Conservation (phyloP, 495 filamentous ascomycete genomes). For the Penicillium cosmopolitanum region DNA sequence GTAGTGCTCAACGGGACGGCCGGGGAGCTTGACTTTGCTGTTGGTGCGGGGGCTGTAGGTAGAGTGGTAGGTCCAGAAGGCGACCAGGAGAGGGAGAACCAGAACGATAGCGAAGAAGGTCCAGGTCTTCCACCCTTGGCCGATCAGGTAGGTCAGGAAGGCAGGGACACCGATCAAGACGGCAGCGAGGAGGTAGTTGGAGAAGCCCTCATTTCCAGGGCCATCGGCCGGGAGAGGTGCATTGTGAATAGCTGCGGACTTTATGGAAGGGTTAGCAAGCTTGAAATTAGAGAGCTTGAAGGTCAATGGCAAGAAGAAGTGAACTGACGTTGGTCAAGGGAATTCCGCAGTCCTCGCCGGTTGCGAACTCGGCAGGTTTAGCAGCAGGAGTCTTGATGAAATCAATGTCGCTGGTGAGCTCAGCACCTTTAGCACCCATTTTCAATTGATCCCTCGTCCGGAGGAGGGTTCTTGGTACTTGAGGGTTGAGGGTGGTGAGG, state of each 20-base stretch:
- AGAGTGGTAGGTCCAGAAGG: conserved; percentile 72
- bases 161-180: conserved; percentile 63
- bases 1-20: conserved; percentile 65
- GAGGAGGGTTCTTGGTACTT: not conserved
- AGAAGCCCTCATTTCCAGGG: conserved; percentile 70
- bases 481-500: not conserved
- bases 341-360: conserved; percentile 72
- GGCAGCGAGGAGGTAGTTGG: conserved; percentile 62
- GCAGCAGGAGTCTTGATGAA: conserved; percentile 79
- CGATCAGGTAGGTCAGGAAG: conserved; percentile 68
- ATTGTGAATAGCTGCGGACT: conserved; percentile 82
- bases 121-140: conserved; percentile 71
- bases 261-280: conserved; percentile 28
- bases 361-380: conserved; percentile 57
- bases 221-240: conserved; percentile 79
- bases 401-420: conserved; percentile 58
- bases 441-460: conserved; percentile 8
- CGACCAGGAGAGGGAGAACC: conserved; percentile 66
- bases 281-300: conserved; percentile 10
- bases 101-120: conserved; percentile 71
- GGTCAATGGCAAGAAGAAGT: conserved; percentile 4
- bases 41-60: conserved; percentile 71
- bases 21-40: conserved; percentile 72
- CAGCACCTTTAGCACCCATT: conserved; percentile 2
- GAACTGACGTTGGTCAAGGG: conserved; percentile 68